Evolutionary conservation across 805 yeast species (phyloP), one percentile per base, ranked within the genome.

Genomic region (Candida schatavii): DNA sequence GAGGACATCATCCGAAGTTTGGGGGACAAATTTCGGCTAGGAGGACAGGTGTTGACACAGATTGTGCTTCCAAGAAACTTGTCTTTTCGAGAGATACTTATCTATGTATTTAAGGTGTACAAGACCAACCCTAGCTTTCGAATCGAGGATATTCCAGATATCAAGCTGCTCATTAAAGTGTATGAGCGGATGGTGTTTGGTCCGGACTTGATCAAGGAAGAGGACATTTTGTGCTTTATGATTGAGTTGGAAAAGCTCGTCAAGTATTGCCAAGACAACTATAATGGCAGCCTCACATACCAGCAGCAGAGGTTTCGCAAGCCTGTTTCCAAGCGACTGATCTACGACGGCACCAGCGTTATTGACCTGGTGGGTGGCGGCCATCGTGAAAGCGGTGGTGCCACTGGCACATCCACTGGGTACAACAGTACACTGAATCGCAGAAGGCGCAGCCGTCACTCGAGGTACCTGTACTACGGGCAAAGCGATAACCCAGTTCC

Each of bases 161-260:
- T 54, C 3, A 42, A 39, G 3, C 33, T 49, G 19, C 48, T 66
- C 30, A 64, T 80, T 3, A 66, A 64, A 3, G 58, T 77, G 11
- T 89, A 88, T 62, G 96, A 89, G 49, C 65, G 68, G 38, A 69
- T 83, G 28, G 68, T 88, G 45, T 89, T 80, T 59, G 77, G 91
- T 4, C 85, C 86, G 2, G 59, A 68, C 15, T 70, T 78, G 14
- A 77, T 88, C 14, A 61, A 74, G 1, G 80, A 82, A 47, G 67
- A 64, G 3, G 83, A 83, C 31, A 79, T 89, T 52, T 60, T 77
- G 22, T 72, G 67, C 32, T 80, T 87, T 53, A 76, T 88, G 70
- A 70, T 58, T 27, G 55, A 50, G 26, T 52, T 56, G 38, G 55
- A 51, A 19, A 52, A 48, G 33, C 44, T 59, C 17, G 51, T 54